Percentiles rank a stretch among this genome's conserved stretches.
Evolutionary conservation across 805 yeast genomes (phyloP).

Genomic region (Saturnispora galanensis): DNA sequence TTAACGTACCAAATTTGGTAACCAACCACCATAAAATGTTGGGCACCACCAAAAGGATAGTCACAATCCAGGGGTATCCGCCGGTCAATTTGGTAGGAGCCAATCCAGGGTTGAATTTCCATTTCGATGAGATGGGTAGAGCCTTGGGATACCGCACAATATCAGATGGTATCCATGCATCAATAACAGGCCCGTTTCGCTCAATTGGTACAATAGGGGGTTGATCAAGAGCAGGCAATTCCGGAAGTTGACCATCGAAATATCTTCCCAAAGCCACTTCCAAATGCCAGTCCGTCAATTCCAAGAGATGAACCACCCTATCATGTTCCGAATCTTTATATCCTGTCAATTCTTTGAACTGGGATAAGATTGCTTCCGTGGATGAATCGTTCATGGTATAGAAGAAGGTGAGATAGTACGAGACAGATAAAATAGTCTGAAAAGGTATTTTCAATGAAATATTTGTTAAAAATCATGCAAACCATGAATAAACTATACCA

Average conservation of each 20-base stretch:
- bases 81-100: neutral
- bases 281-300: slow-evolving; percentile 48
- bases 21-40: slow-evolving; percentile 31
- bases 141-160: slow-evolving; percentile 30
- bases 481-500: too few species aligned
- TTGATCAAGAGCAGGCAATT: neutral
- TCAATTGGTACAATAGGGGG: neutral
- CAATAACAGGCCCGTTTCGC: slow-evolving; percentile 13
- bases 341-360: slow-evolving; percentile 42
- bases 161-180: neutral
- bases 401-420: too few species aligned
- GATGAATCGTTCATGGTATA: too few species aligned
- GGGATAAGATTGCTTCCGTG: slow-evolving; percentile 33
- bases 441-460: too few species aligned
- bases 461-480: too few species aligned
- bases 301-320: slow-evolving; percentile 36
- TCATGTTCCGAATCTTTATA: slow-evolving; percentile 37
- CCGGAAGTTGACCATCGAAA: slow-evolving; percentile 36
- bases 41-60: slow-evolving; percentile 49
- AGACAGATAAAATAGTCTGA: too few species aligned
- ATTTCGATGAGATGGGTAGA: slow-evolving; percentile 26
- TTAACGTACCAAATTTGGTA: slow-evolving; percentile 29
- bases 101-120: slow-evolving; percentile 29
- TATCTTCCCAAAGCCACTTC: slow-evolving; percentile 52
- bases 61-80: slow-evolving; percentile 28